A percentile compares a stretch with the other conserved stretches of the same genome.
These are phyloP conservation scores for Scenedesmus sp. DNA, from an alignment of 163 green algal genomes.

Conservation along the genomic window DNA sequence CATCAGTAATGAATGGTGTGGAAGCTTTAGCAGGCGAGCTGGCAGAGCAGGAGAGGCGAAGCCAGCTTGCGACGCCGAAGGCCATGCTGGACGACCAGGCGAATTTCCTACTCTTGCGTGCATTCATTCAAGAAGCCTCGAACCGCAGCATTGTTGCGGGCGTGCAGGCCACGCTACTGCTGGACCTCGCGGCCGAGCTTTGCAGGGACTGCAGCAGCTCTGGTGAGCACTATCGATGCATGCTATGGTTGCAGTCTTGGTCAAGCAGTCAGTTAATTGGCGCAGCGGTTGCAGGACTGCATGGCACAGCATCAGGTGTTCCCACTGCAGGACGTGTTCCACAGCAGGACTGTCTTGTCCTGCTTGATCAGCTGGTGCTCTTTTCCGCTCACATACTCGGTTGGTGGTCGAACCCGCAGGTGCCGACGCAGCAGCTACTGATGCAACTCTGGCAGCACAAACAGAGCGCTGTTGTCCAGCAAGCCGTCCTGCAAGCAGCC, in stretches of 20 bases:
- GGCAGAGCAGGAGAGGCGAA: background rate
- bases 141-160: slow-evolving; percentile 19
- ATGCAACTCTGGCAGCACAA: background rate
- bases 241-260: background rate
- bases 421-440: background rate
- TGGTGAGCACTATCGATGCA: background rate
- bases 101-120: background rate
- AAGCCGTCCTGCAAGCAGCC: background rate
- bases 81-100: background rate
- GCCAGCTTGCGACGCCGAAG: background rate
- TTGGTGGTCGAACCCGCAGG: background rate
- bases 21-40: background rate
- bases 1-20: background rate
- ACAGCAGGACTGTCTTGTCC: background rate
- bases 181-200: slow-evolving; percentile 24
- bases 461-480: background rate
- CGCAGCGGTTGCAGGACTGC: background rate
- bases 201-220: background rate
- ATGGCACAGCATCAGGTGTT: background rate
- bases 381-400: background rate
- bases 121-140: background rate
- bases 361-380: background rate
- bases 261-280: background rate
- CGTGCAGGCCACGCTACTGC: slow-evolving; percentile 40
- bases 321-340: background rate